Percentiles rank a stretch among this genome's conserved stretches.
Conservation (phyloP, 2,329 filamentous ascomycete species). For the Penicillium sp. region DNA sequence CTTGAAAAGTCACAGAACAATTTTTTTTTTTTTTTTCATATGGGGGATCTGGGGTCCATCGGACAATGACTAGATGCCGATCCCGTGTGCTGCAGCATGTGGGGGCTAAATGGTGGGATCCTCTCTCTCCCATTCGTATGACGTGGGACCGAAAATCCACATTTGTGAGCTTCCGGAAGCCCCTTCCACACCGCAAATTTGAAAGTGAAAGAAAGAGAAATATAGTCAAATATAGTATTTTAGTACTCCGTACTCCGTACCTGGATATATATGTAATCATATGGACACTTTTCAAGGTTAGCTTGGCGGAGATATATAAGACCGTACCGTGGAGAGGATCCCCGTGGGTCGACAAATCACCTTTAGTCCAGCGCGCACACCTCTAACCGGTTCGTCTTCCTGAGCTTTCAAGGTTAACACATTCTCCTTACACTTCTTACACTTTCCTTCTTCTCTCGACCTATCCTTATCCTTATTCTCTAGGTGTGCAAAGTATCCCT, state of each 20-base stretch:
- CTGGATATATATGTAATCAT: too few species aligned
- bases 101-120: background rate
- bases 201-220: background rate
- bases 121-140: background rate
- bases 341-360: constrained; percentile 28
- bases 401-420: background rate
- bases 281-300: background rate
- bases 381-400: constrained; percentile 10
- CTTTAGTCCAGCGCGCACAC: constrained; percentile 18
- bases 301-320: constrained; percentile 2
- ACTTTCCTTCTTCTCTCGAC: background rate
- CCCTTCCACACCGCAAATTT: constrained; percentile 4
- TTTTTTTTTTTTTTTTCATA: too few species aligned
- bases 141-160: background rate
- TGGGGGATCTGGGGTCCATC: background rate
- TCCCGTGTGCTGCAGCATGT: background rate
- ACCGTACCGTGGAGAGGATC: constrained; percentile 9
- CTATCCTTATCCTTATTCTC: background rate
- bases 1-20: background rate
- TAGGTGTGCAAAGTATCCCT: constrained; percentile 4
- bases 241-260: too few species aligned
- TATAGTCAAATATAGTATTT: too few species aligned
- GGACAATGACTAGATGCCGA: background rate
- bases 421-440: background rate
- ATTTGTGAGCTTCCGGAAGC: background rate